Evolutionary conservation across 2,329 filamentous ascomycete species (phyloP), one percentile per base, ranked within the genome.

Genomic region (Fusarium sp.): DNA sequence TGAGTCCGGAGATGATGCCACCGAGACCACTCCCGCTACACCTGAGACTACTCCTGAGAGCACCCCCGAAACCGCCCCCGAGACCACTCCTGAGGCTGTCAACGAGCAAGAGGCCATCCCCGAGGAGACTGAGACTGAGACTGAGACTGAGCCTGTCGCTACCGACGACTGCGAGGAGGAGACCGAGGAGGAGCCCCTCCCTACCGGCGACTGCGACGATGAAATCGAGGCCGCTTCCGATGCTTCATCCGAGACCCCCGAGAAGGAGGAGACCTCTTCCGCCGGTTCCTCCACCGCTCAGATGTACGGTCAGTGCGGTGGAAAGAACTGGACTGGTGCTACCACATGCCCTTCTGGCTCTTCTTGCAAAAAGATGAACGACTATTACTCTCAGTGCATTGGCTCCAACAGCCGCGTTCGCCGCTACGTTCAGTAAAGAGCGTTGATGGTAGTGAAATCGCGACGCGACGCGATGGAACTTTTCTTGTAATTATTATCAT

Each of bases 371-470:
- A 56, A 68, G 62, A 22, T 62, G 35, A 70, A 70, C 46, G 68
- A 70, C 7, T 70, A 52, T n/a, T 70, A 70, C 52, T 71, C 68
- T 3, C 68, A 70, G 45, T 70, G 68, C n/a, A 27, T 66, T 20
- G 35, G 64, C 15, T 45, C 58, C 6, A 38, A 60, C 35, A 66
- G 64, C 35, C 64, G 64, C 1, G 53, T 66, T 20, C 64, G 64
- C 12, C 62, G 64, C 7, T 31, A 66, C 18, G 35, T 66, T 7
- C 45, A 39, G 49, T 53, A 17, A 17, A 27, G 35, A 18, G 25
- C 18, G 14, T 60, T 60, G 39, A 31, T 27, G 29, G 15, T 6
- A 31, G 14, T 14, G 4, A 33, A 45, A 14, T 22, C 20, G 29
- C 9, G 17, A 44, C n/a, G 20, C n/a, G 25, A 55, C n/a, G 53